A percentile compares a stretch with the other conserved stretches of the same genome.
Evolutionary conservation across 495 filamentous ascomycete species (phyloP).

Genomic region (Penicillium simplicissimum): DNA sequence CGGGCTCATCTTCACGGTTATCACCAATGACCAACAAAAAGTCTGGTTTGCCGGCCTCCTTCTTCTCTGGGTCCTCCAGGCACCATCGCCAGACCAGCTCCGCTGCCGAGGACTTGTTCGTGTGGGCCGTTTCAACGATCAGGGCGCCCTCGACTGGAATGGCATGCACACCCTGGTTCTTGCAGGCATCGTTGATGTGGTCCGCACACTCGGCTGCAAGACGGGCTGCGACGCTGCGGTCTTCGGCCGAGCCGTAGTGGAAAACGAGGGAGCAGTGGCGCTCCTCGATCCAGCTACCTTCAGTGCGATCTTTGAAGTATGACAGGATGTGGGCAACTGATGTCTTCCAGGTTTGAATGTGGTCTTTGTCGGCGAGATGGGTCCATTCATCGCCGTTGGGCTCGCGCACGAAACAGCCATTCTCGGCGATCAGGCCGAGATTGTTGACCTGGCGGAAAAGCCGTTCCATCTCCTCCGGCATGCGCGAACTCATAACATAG

Average conservation of each 20-base stretch:
- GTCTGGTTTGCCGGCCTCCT: conserved; percentile 54
- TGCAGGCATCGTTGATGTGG: conserved; percentile 90
- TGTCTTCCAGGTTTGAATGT: conserved; percentile 73
- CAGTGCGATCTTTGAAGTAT: conserved; percentile 86
- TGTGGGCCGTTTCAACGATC: conserved; percentile 75
- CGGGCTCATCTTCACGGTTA: conserved; percentile 86
- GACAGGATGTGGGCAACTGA: conserved; percentile 72
- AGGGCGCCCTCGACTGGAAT: conserved; percentile 77
- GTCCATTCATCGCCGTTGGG: conserved; percentile 68
- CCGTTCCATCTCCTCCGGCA: conserved; percentile 82
- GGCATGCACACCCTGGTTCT: conserved; percentile 78
- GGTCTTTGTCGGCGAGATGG: conserved; percentile 65
- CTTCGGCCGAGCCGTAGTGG: conserved; percentile 81
- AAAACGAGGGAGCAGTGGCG: conserved; percentile 84
- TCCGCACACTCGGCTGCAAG: conserved; percentile 85
- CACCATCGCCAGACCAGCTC: conserved; percentile 63
- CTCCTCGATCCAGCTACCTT: conserved; percentile 82
- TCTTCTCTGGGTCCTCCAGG: conserved; percentile 32
- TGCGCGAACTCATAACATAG: conserved; percentile 87
- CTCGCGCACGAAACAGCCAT: conserved; percentile 83
- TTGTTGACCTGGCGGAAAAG: conserved; percentile 76
- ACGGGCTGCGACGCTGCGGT: conserved; percentile 66
- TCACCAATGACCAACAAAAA: conserved; percentile 88
- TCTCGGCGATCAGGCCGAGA: conserved; percentile 87
- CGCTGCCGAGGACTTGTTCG: conserved; percentile 82